phyloP scores from a whole-genome alignment of 176 grass and related monocot genomes.

The Bromus sterilis region DNA sequence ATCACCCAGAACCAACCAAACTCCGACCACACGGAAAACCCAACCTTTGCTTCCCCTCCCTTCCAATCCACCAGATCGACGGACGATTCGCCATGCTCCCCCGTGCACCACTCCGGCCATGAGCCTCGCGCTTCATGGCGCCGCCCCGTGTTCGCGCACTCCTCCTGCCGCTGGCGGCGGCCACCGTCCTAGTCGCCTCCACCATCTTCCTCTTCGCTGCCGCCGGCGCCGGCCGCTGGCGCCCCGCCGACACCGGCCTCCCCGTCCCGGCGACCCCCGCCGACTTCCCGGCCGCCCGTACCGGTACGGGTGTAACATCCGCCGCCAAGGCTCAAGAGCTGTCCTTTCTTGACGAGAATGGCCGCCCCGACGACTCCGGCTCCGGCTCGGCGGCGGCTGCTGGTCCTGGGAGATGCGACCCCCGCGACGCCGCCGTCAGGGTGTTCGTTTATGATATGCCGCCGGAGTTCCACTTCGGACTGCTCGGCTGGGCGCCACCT shows the following conservation, averaged over 20 bases:
- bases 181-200: conserved; percentile 43
- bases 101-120: background rate
- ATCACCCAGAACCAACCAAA: conserved; percentile 1
- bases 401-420: conserved; percentile 32
- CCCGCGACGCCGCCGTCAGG: conserved; percentile 33
- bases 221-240: conserved; percentile 23
- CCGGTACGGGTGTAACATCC: background rate
- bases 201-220: conserved; percentile 55
- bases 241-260: conserved; percentile 37
- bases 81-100: conserved; percentile 16
- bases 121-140: conserved; percentile 19
- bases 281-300: background rate
- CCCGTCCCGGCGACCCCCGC: conserved; percentile 9
- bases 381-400: background rate
- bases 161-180: conserved; percentile 34
- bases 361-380: conserved; percentile 27
- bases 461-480: conserved; percentile 82
- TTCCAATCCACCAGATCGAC: conserved; percentile 13
- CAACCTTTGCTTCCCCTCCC: background rate
- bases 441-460: conserved; percentile 92
- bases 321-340: background rate
- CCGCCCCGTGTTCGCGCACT: conserved; percentile 23
- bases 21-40: background rate
- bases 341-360: conserved; percentile 38
- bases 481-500: conserved; percentile 57